Base-by-base conservation (phyloP, 1,284 basidiomycete genomes). In the Xerocomus cyaneibrunnescens region DNA sequence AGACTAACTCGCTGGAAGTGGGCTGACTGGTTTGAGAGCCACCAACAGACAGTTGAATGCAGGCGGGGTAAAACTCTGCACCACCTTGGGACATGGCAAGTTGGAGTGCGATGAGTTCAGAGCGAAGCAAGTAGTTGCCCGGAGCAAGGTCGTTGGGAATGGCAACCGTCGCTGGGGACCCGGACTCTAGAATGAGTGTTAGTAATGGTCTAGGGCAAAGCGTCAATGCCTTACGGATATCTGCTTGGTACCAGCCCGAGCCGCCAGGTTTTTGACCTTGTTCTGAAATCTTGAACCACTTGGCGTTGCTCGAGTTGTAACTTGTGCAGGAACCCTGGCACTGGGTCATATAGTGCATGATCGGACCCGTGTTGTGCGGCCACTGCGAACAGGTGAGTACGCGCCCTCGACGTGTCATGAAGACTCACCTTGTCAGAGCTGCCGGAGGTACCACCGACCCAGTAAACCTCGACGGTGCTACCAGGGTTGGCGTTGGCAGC, bases 41-140 rank as follows among this genome's bases (percentile, higher is more conserved):
- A 1, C 74, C 74, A 46, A 90, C 70, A 9, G 63, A 69, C 50
- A 89, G 51, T 61, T 89, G 87, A 3, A 77, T 66, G 66, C 87
- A 90, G 21, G 78, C 76, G 0, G 81, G 79, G 64, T 89, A 89
- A 72, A 86, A 89, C 67, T 89, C 86, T n/a, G 83, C 85, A 21
- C 81, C 83, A 7, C 81, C 80, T 3, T 36, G 0, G 6, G 60
- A 42, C 46, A 58, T 65, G 16, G 78, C 87, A 31, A 79, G 70
- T 56, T 89, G 87, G 14, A 89, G 78, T 3, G 82, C 73, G 58
- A 89, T 83, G 65, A 89, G 75, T 66, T 90, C 87, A 62, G 85
- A 80, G 2, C 88, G 83, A 56, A 89, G 66, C 51, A 90, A 70
- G 64, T 89, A 90, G 60, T 81, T 75, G 5, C 87, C 87, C 0